These are phyloP conservation scores for Rhizophora mangle DNA, from an alignment of 345 rosid species.

Conservation along the genomic window DNA sequence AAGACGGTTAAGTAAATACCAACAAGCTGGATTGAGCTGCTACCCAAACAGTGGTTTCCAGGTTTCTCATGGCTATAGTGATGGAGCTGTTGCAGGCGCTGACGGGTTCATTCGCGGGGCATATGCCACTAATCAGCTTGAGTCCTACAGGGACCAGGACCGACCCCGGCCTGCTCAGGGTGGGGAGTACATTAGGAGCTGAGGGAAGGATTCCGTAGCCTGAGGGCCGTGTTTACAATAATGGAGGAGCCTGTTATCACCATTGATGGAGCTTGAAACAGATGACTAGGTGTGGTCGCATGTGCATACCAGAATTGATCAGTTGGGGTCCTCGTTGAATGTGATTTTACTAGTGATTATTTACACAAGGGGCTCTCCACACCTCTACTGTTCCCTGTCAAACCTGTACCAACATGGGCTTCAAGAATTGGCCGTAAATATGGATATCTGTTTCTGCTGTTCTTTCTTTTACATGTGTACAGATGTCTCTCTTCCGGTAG, in stretches of 20 bases:
- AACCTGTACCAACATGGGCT: background rate
- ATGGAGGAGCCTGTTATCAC: constrained; percentile 9
- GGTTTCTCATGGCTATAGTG: constrained; percentile 15
- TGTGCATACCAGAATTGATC: background rate
- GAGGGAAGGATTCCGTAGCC: constrained; percentile 24
- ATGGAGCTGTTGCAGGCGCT: constrained; percentile 8
- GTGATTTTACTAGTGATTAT: background rate
- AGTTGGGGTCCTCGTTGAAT: background rate
- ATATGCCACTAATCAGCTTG: constrained; percentile 12
- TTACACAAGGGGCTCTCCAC: background rate
- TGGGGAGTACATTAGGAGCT: constrained; percentile 8
- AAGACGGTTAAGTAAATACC: constrained; percentile 14
- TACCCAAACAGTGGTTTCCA: constrained; percentile 2
- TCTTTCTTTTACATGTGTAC: too few species aligned
- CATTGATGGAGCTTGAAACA: background rate
- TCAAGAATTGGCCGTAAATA: too few species aligned
- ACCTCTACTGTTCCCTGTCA: constrained; percentile 29
- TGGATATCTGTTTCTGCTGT: too few species aligned
- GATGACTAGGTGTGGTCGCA: background rate
- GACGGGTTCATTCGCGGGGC: background rate
- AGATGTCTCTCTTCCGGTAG: too few species aligned
- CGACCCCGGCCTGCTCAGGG: constrained; percentile 12
- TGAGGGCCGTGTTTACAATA: constrained; percentile 16
- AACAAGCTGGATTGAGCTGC: constrained; percentile 15
- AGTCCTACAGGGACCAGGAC: constrained; percentile 11